Evolutionary conservation across 2,329 filamentous ascomycete species (phyloP), one percentile per base, ranked within the genome.

Genomic region (Colletotrichum graminicola): DNA sequence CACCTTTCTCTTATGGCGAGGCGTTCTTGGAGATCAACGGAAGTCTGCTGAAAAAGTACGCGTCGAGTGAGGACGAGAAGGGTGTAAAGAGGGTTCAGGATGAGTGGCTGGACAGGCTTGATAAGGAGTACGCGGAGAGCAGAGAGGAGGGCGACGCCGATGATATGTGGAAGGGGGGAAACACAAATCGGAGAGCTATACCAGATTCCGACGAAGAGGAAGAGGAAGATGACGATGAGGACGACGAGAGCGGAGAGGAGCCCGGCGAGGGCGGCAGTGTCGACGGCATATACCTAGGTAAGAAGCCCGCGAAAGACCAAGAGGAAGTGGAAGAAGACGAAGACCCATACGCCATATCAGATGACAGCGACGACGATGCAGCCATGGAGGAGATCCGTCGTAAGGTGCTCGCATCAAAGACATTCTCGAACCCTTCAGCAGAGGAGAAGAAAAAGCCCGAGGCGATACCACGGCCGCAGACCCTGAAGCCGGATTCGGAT

Each of bases 311-410:
- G 32, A 76, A 77, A 55, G 57, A 73, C 45, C 81, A 84, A 29
- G 79, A 81, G 29, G 83, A 86, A 11, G 84, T 85, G 21, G 81
- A 85, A 34, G 82, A 87, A 29, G 81, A 86, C 43, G 84, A 81
- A 75, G 93, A 96, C 76, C 91, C 91, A 0, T 95, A 92, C 76
- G 91, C 89, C 65, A 88, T 97, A 56, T 94, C 94, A 12, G 92
- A 94, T 66, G 92, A 94, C 75, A 90, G 89, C 41, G 93, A 97
- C 68, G 94, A 97, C 76, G 93, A 93, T 23, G 86, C 85, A 63
- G 91, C 94, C 78, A 98, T 98, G 95, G 95, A 94, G 45, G 95
- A 97, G 77, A 91, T 99, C 63, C 89, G 96, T 60, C 90, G 92
- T 66, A 93, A 94, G 76, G 94, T 98, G n/a, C 88, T 99, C 2